These are phyloP conservation scores for Pythium plurisporium DNA, from an alignment of 352 stramenopile species.

Conservation along the genomic window DNA sequence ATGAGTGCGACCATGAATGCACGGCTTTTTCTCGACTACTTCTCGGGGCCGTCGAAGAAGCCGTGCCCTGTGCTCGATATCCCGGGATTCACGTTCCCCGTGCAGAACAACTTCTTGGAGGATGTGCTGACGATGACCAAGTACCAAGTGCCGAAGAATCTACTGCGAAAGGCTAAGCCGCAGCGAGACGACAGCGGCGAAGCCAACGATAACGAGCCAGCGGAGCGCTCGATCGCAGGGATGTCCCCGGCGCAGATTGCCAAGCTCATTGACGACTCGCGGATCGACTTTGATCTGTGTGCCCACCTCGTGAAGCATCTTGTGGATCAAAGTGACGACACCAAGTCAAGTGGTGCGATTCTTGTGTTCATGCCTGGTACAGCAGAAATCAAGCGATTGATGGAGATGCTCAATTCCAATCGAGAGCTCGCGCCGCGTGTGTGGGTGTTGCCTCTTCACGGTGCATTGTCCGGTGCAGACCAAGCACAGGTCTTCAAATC, in stretches of 20 bases:
- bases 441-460: conserved; percentile 73
- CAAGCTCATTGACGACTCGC: conserved; percentile 57
- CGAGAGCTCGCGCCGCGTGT: conserved; percentile 30
- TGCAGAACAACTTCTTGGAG: conserved; percentile 75
- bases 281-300: too few species aligned
- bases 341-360: too few species aligned
- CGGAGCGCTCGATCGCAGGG: conserved; percentile 23
- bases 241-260: conserved; percentile 50
- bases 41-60: conserved; percentile 36
- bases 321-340: conserved; percentile 32
- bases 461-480: conserved; percentile 64
- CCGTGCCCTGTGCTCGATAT: conserved; percentile 80
- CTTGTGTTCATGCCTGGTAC: conserved; percentile 81
- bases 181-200: conserved; percentile 5
- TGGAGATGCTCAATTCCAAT: conserved; percentile 57
- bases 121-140: conserved; percentile 56
- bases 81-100: conserved; percentile 80
- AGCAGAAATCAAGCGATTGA: conserved; percentile 75
- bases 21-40: conserved; percentile 85
- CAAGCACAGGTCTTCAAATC: conserved; percentile 73
- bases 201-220: conserved; percentile 16
- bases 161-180: conserved; percentile 43
- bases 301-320: conserved; percentile 85
- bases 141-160: conserved; percentile 60
- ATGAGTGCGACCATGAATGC: conserved; percentile 97